These are phyloP conservation scores for Monosporascus sp. DNA, from an alignment of 2,329 filamentous ascomycete genomes.

Conservation along the genomic window DNA sequence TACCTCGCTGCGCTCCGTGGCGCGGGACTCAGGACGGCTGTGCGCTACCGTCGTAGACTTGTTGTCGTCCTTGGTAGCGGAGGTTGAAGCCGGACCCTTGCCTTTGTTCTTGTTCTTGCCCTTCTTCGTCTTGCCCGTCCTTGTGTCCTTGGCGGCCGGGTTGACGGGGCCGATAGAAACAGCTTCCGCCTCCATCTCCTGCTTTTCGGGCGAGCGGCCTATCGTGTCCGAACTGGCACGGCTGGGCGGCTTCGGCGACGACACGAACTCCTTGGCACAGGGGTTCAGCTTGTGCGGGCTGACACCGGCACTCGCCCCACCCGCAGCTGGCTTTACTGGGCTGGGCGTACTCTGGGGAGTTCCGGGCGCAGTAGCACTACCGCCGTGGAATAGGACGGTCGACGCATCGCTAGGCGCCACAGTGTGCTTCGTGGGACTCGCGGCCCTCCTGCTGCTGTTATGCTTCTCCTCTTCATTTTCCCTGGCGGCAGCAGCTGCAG, in stretches of 20 bases:
- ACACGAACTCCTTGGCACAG: slow-evolving; percentile 10
- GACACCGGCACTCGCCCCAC: too few relatives aligned
- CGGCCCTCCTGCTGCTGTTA: too few relatives aligned
- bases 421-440: too few relatives aligned
- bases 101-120: not conserved
- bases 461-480: too few relatives aligned
- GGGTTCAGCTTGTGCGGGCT: slow-evolving; percentile 8
- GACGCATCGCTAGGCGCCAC: too few relatives aligned
- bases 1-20: too few relatives aligned
- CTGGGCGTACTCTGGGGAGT: not conserved
- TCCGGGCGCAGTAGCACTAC: too few relatives aligned
- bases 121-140: not conserved
- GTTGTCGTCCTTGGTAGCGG: not conserved
- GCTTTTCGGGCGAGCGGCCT: too few relatives aligned
- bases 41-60: not conserved
- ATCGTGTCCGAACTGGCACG: not conserved
- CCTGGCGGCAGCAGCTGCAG: too few relatives aligned
- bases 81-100: not conserved
- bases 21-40: not conserved
- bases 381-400: too few relatives aligned
- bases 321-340: not conserved
- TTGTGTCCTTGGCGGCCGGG: not conserved
- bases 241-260: not conserved
- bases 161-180: too few relatives aligned
- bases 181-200: too few relatives aligned